Percentiles rank a stretch among this genome's conserved stretches.
Conservation (phyloP, 495 filamentous ascomycete genomes). For the Immersiella caudata region DNA sequence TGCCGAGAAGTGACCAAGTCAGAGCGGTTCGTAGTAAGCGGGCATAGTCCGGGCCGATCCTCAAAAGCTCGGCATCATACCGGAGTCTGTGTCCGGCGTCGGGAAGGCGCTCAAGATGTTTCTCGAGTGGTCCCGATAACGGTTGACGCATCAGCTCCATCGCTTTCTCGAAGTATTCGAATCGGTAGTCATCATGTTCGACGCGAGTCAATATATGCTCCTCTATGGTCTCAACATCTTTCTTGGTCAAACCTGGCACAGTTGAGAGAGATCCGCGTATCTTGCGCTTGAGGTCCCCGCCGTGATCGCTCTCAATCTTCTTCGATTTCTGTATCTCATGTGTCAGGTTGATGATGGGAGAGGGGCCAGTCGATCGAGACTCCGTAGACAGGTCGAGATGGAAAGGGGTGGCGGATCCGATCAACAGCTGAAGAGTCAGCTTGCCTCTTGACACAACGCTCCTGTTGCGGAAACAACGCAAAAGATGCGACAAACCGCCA, state of each 20-base stretch:
- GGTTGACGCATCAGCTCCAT: conserved; percentile 31
- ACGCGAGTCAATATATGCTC: conserved; percentile 20
- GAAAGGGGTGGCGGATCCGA: background rate
- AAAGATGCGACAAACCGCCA: background rate
- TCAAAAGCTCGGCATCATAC: conserved; percentile 22
- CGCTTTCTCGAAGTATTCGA: conserved; percentile 25
- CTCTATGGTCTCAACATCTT: conserved; percentile 21
- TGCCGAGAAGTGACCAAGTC: conserved; percentile 28
- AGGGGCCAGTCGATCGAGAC: no score
- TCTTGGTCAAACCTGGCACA: conserved; percentile 9
- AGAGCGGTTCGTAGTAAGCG: conserved; percentile 29
- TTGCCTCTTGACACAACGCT: background rate
- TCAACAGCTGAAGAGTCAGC: background rate
- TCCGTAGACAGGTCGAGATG: no score
- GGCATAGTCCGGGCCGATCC: conserved; percentile 31
- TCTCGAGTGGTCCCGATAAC: conserved; percentile 28
- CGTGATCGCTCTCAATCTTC: background rate
- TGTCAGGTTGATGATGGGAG: background rate
- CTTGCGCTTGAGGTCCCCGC: conserved; percentile 1
- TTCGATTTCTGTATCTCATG: no score
- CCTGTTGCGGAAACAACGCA: background rate
- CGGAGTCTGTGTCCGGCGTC: conserved; percentile 14
- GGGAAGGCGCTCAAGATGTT: conserved; percentile 24
- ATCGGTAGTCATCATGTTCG: conserved; percentile 17
- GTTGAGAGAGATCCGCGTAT: background rate